Conservation (phyloP, 169 alveolate species). For the Plasmodium cynomolgi region DNA sequence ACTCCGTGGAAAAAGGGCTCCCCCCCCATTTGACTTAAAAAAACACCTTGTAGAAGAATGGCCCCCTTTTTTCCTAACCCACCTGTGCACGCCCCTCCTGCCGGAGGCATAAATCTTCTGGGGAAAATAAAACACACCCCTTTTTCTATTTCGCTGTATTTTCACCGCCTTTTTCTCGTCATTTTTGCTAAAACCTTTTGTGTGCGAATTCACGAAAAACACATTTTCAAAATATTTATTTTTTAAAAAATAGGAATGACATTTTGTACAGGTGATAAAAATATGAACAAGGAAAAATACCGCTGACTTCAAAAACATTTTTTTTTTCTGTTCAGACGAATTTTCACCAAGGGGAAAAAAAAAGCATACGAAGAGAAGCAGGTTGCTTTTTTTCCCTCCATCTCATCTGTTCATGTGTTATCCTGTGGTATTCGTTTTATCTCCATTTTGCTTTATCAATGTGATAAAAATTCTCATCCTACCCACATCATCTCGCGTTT, state of each 20-base stretch:
- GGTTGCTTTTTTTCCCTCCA: not conserved
- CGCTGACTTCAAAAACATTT: slow-evolving; percentile 26
- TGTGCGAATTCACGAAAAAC: slow-evolving; percentile 27
- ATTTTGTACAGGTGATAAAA: slow-evolving; percentile 40
- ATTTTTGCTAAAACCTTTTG: not conserved
- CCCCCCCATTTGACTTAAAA: not conserved
- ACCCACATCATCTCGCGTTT: not conserved
- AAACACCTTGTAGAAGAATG: not conserved
- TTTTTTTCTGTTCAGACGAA: not conserved
- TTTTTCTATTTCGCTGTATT: not conserved
- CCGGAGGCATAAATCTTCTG: not conserved
- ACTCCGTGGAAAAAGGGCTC: not conserved
- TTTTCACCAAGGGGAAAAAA: not conserved
- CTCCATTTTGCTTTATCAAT: not conserved
- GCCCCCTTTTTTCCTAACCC: not conserved
- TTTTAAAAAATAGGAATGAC: slow-evolving; percentile 40
- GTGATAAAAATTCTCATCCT: not conserved
- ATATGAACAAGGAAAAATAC: slow-evolving; percentile 4
- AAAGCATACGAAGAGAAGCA: not conserved
- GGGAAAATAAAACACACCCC: not conserved
- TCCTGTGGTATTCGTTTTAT: not conserved
- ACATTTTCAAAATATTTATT: slow-evolving; percentile 29
- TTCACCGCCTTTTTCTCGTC: slow-evolving; percentile 4
- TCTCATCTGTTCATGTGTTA: not conserved
- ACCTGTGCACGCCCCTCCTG: not conserved